These are phyloP conservation scores for Penicillium sp. DNA, from an alignment of 2,329 filamentous ascomycete genomes.

Conservation along the genomic window DNA sequence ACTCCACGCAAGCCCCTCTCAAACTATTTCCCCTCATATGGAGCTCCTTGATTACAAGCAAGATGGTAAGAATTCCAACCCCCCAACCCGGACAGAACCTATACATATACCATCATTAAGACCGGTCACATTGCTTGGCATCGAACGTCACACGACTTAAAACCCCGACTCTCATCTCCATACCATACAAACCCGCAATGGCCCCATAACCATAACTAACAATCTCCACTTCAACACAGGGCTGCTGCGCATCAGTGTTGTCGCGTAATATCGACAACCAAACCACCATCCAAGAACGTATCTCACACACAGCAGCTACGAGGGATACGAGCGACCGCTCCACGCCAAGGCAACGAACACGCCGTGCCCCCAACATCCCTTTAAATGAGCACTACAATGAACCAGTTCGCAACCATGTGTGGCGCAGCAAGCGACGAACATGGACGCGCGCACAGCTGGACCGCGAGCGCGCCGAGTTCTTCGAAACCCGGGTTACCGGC, in stretches of 20 bases:
- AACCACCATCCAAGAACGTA: slow-evolving; percentile 14
- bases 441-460: slow-evolving; percentile 71
- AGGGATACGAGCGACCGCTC: slow-evolving; percentile 8
- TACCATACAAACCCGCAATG: neutral
- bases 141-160: slow-evolving; percentile 6
- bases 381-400: slow-evolving; percentile 64
- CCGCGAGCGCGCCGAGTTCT: slow-evolving; percentile 76
- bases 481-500: slow-evolving; percentile 82
- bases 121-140: slow-evolving; percentile 2
- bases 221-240: slow-evolving; percentile 23
- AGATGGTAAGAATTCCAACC: slow-evolving; percentile 36
- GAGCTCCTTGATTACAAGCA: slow-evolving; percentile 25
- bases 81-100: neutral
- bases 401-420: slow-evolving; percentile 64
- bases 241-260: slow-evolving; percentile 39
- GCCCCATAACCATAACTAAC: slow-evolving; percentile 5
- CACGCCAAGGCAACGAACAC: slow-evolving; percentile 14
- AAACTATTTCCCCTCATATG: slow-evolving; percentile 23
- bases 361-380: slow-evolving; percentile 24
- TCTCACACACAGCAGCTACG: slow-evolving; percentile 5
- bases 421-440: slow-evolving; percentile 59
- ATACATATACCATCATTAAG: neutral
- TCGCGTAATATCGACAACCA: slow-evolving; percentile 33
- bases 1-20: slow-evolving; percentile 6
- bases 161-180: neutral